A percentile compares a stretch with the other conserved stretches of the same genome.
Conservation (phyloP, 139 green algal species). For the Pycnococcus provasolii region DNA sequence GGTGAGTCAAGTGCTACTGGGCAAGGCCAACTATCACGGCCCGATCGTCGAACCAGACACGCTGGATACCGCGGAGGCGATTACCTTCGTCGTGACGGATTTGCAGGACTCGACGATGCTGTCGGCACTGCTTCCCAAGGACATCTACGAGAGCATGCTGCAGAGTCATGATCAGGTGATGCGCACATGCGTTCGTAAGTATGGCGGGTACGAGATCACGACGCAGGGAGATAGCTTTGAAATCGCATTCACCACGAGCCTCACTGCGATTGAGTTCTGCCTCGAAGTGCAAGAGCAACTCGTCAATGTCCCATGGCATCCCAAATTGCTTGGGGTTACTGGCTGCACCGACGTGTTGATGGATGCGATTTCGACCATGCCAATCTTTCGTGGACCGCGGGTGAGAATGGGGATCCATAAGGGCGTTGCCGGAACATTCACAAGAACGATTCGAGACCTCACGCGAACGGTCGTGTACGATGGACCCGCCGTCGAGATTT, state of each 20-base stretch:
- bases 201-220: neutral
- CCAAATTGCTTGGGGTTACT: neutral
- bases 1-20: too few relatives aligned
- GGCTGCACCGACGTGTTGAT: neutral
- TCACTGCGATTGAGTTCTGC: neutral
- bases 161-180: neutral
- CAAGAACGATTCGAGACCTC: neutral
- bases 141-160: neutral
- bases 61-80: neutral
- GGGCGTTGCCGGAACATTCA: neutral
- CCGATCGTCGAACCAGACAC: too few relatives aligned
- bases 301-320: neutral
- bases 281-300: neutral
- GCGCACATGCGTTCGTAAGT: neutral
- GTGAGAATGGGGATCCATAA: neutral
- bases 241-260: neutral
- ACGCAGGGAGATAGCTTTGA: constrained; percentile 4
- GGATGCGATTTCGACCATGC: neutral
- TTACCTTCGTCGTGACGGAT: neutral
- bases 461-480: neutral
- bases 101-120: neutral
- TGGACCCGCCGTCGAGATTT: neutral
- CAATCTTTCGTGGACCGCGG: neutral
- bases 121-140: neutral
- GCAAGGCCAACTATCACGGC: too few relatives aligned